Conservation (phyloP, 2,329 filamentous ascomycete genomes). For the Penicillium sp. region DNA sequence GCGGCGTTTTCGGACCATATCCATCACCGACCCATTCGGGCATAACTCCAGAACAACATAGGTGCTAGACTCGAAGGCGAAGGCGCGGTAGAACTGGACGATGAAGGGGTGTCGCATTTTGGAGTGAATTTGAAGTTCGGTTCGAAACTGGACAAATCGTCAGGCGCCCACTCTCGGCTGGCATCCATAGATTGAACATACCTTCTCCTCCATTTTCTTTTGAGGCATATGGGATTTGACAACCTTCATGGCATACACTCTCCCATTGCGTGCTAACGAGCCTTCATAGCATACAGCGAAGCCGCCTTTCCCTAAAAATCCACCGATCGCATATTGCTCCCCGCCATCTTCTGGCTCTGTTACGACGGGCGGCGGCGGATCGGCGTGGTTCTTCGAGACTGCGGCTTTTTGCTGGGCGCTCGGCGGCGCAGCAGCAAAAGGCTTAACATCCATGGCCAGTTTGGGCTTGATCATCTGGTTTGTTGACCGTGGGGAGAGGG, state of each 20-base stretch:
- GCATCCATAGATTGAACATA: slow-evolving; percentile 18
- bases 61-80: slow-evolving; percentile 84
- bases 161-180: slow-evolving; percentile 3
- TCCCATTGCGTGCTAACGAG: slow-evolving; percentile 44
- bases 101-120: slow-evolving; percentile 97
- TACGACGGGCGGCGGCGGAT: slow-evolving; percentile 48
- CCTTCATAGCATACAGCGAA: slow-evolving; percentile 56
- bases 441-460: slow-evolving; percentile 40
- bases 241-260: slow-evolving; percentile 53
- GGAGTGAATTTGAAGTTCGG: slow-evolving; percentile 94
- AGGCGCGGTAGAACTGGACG: slow-evolving; percentile 91
- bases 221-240: slow-evolving; percentile 53
- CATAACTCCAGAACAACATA: slow-evolving; percentile 95
- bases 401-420: slow-evolving; percentile 31
- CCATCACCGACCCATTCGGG: slow-evolving; percentile 93
- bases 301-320: slow-evolving; percentile 52
- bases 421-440: slow-evolving; percentile 33
- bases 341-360: slow-evolving; percentile 47
- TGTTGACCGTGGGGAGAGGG: slow-evolving; percentile 51
- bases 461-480: slow-evolving; percentile 50
- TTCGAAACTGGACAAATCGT: slow-evolving; percentile 58
- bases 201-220: slow-evolving; percentile 56
- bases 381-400: slow-evolving; percentile 47
- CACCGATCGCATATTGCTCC: slow-evolving; percentile 50
- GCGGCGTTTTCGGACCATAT: slow-evolving; percentile 92